Evolutionary conservation across 2,329 filamentous ascomycete species (phyloP), one percentile per base, ranked within the genome.

Genomic region (Pyricularia grisea): DNA sequence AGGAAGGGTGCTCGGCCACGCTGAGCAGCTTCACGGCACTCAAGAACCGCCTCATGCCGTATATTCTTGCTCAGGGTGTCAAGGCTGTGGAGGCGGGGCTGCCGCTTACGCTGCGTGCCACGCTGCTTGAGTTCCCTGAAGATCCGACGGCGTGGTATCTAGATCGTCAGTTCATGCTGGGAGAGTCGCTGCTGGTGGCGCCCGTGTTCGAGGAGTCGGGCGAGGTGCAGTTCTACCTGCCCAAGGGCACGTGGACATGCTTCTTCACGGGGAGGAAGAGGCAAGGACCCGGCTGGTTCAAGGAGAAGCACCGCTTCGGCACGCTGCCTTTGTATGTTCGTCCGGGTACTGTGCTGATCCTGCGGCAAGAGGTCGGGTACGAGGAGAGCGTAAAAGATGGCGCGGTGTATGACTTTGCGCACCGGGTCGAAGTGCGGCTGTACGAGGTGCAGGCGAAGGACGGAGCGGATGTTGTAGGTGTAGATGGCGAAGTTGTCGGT

Each of bases 111-210:
- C 85, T 92, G 72, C 79, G 90, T 55, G 85, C 90, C 25, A 84
- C 90, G 76, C 88, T 88, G 70, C 80, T 92, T 36, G 90, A 92
- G 77, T 92, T 92, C 73, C 89, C 89, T 1, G 83, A 88, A 2
- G 90, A 93, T 73, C 84, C 85, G n/a, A 91, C 87, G 4, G 81
- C 85, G 0, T 92, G 89, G 85, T 83, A 81, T 67, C 81, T 91
- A 65, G 90, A 93, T 76, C 85, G 87, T 36, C 88, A 92, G 76
- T 92, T 91, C 77, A 90, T 92, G 86, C 80, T 92, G n/a, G 90
- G 90, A 2, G 82, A 83, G 20, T 83, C 82, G 67, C 77, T 92
- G 42, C 78, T 92, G 9, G 87, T 88, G 5, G 87, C 88, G 1
- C 89, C 89, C 1, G 80, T 91, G 1, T 90, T 90, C 71, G 83